Evolutionary conservation across 148 eudicot genomes (phyloP), one percentile per base, ranked within the genome.

Genomic region (Fagopyrum esculentum): DNA sequence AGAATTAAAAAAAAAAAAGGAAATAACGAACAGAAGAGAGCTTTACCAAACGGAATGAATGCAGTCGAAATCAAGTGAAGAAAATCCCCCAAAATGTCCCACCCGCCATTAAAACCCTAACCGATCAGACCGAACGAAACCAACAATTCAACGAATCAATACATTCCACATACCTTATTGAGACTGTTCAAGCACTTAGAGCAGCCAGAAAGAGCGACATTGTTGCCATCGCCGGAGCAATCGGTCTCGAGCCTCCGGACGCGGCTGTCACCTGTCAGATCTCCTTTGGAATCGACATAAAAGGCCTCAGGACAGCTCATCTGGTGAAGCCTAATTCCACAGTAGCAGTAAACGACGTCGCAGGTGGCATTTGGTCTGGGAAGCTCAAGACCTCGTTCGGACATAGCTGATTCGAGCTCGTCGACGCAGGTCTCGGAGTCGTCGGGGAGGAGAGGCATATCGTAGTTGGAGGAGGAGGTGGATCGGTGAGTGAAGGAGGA

Each of bases 351-450:
- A 3, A 89, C 88, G 49, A 79, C 83, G 60, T 89, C 91, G 63
- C 97, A 93, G 6, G 89, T 86, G 73, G 81, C 87, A 56, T 91
- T 91, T 0, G 85, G 88, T 35, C 76, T 71, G 4, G 61, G 82
- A 76, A 93, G 76, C 9, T 82, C 77, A 0, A 93, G 71, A 11
- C 98, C 98, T 13, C 69, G 88, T 43, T 77, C 81, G 19, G 72
- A 77, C 78, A 89, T 75, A 50, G 69, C 83, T 72, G 83, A 80
- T 50, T 89, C 87, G 9, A 93, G 52, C n/a, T 74, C 69, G 12
- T 82, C 88, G 19, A 89, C 88, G 54, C 96, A 91, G 3, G 84
- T 84, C 83, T 91, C 92, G 7, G 96, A 89, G 71, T 93, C 98
- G 49, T 91, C 92, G 0, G 98, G 98, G 11, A 91, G 77, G 64